Evolutionary conservation across 73 alveolate genomes (phyloP).

Genomic region (Urostyla sp.): DNA sequence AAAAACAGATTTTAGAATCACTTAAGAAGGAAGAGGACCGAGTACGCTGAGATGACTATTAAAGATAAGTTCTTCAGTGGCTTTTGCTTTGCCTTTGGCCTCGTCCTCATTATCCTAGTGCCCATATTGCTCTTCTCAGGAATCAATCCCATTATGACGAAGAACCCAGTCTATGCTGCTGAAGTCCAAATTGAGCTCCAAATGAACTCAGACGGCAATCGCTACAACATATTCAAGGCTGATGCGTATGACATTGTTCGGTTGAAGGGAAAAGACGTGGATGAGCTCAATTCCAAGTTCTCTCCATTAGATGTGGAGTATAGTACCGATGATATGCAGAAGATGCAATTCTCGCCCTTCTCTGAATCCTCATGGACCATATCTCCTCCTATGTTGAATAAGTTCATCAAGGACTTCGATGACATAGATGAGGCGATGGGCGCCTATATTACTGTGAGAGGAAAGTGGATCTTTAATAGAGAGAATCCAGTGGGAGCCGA

Average conservation of each 20-base stretch:
- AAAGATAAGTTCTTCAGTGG: conserved; percentile 59
- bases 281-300: background rate
- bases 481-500: conserved; percentile 41
- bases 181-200: conserved; percentile 17
- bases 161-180: conserved; percentile 44
- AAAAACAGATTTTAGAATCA: conserved; percentile 57
- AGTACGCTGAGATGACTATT: conserved; percentile 31
- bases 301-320: background rate
- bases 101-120: conserved; percentile 49
- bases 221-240: conserved; percentile 7
- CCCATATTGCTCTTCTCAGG: conserved; percentile 67
- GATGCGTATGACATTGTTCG: conserved; percentile 15
- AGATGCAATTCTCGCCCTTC: conserved; percentile 39
- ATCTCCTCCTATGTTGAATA: conserved; percentile 46
- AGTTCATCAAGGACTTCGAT: conserved; percentile 23
- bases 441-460: conserved; percentile 29
- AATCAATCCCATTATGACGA: conserved; percentile 60
- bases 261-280: background rate
- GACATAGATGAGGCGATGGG: background rate
- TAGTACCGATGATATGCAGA: conserved; percentile 9
- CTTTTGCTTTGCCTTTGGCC: conserved; percentile 58
- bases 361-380: conserved; percentile 44
- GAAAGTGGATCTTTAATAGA: conserved; percentile 25
- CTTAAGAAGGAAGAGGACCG: conserved; percentile 23
- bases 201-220: conserved; percentile 26